Evolutionary conservation across 2,329 filamentous ascomycete genomes (phyloP).

Genomic region (Byssochlamys sp.): DNA sequence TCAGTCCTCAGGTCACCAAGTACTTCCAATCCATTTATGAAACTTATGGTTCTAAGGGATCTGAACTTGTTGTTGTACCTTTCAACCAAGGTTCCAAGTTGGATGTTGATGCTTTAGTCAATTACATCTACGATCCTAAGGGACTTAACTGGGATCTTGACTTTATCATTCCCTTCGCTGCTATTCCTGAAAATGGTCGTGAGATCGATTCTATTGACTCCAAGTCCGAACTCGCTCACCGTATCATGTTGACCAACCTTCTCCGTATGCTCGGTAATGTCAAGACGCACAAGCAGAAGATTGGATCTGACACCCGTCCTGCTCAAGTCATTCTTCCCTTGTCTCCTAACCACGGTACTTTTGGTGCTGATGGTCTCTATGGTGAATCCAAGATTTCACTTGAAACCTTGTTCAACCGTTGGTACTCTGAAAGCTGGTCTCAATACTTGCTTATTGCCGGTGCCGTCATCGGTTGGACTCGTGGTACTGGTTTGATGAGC

Average conservation of each 20-base stretch:
- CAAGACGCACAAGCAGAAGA: constrained; percentile 79
- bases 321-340: constrained; percentile 92
- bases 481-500: constrained; percentile 93
- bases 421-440: constrained; percentile 94
- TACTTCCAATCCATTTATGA: constrained; percentile 99
- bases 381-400: constrained; percentile 95
- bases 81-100: constrained; percentile 99
- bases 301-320: constrained; percentile 86
- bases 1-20: constrained; percentile 93
- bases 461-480: constrained; percentile 97
- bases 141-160: constrained; percentile 97
- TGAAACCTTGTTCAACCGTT: constrained; percentile 95
- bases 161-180: constrained; percentile 89
- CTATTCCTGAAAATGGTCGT: constrained; percentile 92
- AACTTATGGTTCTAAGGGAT: constrained; percentile 82
- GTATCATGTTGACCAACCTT: constrained; percentile 97
- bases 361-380: constrained; percentile 94
- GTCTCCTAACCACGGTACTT: constrained; percentile 96
- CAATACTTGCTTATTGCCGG: constrained; percentile 97
- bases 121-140: constrained; percentile 90
- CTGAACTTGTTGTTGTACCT: constrained; percentile 91
- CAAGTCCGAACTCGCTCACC: constrained; percentile 92
- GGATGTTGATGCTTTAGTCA: constrained; percentile 82
- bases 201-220: constrained; percentile 96
- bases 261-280: constrained; percentile 80